phyloP scores from a whole-genome alignment of 352 stramenopile genomes.

The Phytophthora pisi region DNA sequence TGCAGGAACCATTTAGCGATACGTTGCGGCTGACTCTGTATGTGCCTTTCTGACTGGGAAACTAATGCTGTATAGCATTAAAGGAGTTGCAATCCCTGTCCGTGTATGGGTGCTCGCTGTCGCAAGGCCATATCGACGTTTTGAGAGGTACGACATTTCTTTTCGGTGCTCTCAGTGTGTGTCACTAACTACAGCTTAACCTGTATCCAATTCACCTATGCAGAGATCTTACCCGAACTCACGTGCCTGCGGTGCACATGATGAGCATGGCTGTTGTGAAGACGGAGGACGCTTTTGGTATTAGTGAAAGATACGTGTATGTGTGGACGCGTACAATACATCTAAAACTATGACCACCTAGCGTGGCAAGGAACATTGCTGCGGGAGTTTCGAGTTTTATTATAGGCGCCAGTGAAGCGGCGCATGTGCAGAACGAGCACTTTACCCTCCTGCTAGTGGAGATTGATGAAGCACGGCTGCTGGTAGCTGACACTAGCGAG shows the following conservation, averaged over 20 bases:
- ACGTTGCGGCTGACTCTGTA: not conserved
- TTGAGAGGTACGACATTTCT: constrained; percentile 46
- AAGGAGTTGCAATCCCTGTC: constrained; percentile 62
- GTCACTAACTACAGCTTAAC: not conserved
- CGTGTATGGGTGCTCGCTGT: constrained; percentile 61
- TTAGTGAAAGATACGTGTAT: constrained; percentile 9
- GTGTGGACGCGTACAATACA: constrained; percentile 27
- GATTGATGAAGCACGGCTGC: constrained; percentile 20
- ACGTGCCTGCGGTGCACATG: constrained; percentile 54
- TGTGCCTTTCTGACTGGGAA: not conserved
- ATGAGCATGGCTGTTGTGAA: constrained; percentile 6
- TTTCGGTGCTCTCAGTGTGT: not conserved
- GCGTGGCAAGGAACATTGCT: not conserved
- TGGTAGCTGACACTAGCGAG: constrained; percentile 5
- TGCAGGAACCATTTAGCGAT: not conserved
- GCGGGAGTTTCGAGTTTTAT: constrained; percentile 36
- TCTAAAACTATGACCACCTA: constrained; percentile 16
- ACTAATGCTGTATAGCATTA: constrained; percentile 34
- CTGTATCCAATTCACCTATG: not conserved
- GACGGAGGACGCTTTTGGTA: constrained; percentile 4
- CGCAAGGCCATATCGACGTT: constrained; percentile 53
- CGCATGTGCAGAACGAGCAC: constrained; percentile 3
- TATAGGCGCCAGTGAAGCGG: constrained; percentile 29
- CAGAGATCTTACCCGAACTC: constrained; percentile 60
- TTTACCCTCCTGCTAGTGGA: constrained; percentile 7